Conservation (phyloP, 2,329 filamentous ascomycete genomes). For the Colletotrichum lini region DNA sequence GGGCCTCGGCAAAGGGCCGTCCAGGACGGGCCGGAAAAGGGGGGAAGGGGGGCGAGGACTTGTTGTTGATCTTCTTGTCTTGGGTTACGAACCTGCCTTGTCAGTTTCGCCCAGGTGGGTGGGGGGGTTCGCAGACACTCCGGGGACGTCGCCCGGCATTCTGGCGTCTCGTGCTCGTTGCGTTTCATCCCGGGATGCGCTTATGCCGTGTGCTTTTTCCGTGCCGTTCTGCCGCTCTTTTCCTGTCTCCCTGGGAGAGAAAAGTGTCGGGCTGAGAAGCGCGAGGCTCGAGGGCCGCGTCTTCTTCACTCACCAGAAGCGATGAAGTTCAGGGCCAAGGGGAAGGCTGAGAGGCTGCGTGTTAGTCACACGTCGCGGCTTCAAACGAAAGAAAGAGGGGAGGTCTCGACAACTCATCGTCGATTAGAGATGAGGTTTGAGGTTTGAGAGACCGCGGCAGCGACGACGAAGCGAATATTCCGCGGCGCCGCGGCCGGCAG, state of each 20-base stretch:
- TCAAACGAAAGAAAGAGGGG: background rate
- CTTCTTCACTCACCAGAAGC: slow-evolving; percentile 85
- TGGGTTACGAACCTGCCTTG: slow-evolving; percentile 56
- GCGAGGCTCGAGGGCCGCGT: slow-evolving; percentile 43
- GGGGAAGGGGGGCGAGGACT: slow-evolving; percentile 35
- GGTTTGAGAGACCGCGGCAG: background rate
- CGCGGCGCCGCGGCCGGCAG: background rate
- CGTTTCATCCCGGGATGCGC: slow-evolving; percentile 52
- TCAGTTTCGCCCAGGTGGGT: slow-evolving; percentile 39
- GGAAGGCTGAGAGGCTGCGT: slow-evolving; percentile 70
- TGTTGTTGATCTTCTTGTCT: slow-evolving; percentile 51
- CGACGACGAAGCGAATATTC: background rate
- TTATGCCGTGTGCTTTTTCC: background rate
- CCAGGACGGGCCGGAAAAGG: slow-evolving; percentile 2
- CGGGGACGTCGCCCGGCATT: slow-evolving; percentile 5
- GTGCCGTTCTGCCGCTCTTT: slow-evolving; percentile 41
- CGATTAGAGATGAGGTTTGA: too few species aligned
- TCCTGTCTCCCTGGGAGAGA: slow-evolving; percentile 9
- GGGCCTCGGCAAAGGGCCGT: background rate
- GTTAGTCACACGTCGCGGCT: slow-evolving; percentile 47
- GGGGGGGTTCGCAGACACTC: slow-evolving; percentile 14
- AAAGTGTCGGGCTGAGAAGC: slow-evolving; percentile 29
- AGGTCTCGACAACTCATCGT: background rate
- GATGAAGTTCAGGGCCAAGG: slow-evolving; percentile 90
- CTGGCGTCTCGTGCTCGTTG: slow-evolving; percentile 5